Evolutionary conservation across 371 early-diverging fungal genomes (phyloP), one percentile per base, ranked within the genome.

Genomic region (Apophysomyces ossiformis): DNA sequence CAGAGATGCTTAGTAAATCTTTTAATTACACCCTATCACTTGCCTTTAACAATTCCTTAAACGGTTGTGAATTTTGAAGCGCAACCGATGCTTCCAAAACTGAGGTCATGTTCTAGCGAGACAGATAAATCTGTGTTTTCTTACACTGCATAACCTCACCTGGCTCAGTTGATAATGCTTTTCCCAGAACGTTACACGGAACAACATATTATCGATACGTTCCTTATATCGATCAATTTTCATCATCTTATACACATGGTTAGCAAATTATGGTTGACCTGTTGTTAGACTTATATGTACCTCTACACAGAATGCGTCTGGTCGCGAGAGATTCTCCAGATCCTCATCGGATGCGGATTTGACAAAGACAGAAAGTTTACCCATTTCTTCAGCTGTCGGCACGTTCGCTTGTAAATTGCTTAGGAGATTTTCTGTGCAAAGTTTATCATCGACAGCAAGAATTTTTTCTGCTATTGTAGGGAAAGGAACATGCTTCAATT

Each of bases 221-320:
- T 90, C 89, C 62, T 93, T 92, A 73, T 87, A 93, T 13, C 93
- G 87, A 63, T 92, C 88, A 32, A 97, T 85, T 74, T 90, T 86
- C 78, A 95, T 87, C 73, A 95, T 90, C 87, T 87, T 21, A 18
- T 50, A 7, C 7, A 7, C 5, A 21, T 18, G 21, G 50, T 50
- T n/a, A 50, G 54, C 16, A 50, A 11, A n/a, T n/a, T 13, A 45
- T 12, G 16, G 6, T 13, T 18, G 13, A 5, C 4, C 6, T 7
- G 5, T n/a, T 4, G 46, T n/a, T 13, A 7, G 2, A 26, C 32
- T 26, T 26, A 26, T 26, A 50, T 16, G n/a, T 77, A 92, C 88
- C 86, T 95, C 95, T n/a, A 93, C 80, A 73, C 94, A 87, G 76
- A 97, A 97, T 36, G 85, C 85, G 39, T 97, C 97, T 4, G 96